Conservation (phyloP, 192 early-diverging fungal genomes). For the Spizellomyces punctatus region DNA sequence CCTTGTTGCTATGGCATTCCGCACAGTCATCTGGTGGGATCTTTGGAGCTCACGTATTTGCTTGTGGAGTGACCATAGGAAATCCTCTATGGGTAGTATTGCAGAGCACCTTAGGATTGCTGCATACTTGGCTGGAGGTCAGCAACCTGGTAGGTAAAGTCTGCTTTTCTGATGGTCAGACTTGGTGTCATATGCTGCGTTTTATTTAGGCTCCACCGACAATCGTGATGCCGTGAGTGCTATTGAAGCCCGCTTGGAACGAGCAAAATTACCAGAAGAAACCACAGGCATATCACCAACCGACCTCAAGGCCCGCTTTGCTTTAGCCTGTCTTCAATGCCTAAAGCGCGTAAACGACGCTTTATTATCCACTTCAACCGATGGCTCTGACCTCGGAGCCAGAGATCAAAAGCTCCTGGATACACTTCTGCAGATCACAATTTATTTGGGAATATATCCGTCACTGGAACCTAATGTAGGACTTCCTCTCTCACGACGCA, state of each 20-base stretch:
- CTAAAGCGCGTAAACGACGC: neutral
- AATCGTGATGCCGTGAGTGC: too few relatives aligned
- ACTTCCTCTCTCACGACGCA: slow-evolving; percentile 62
- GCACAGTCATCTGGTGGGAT: too few relatives aligned
- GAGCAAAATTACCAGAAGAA: too few relatives aligned
- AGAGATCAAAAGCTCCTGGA: slow-evolving; percentile 63
- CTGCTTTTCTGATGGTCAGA: neutral
- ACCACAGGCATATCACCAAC: too few relatives aligned
- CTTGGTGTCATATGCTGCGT: too few relatives aligned
- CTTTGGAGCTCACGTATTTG: too few relatives aligned
- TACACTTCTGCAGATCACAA: slow-evolving; percentile 66
- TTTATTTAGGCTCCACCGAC: too few relatives aligned
- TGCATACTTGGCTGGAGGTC: neutral
- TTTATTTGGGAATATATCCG: slow-evolving; percentile 72
- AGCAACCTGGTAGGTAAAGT: neutral
- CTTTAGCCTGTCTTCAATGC: neutral
- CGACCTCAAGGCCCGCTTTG: neutral
- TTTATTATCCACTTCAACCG: too few relatives aligned
- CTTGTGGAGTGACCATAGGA: too few relatives aligned
- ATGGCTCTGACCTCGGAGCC: slow-evolving; percentile 43
- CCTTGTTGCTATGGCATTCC: too few relatives aligned
- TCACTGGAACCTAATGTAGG: slow-evolving; percentile 69
- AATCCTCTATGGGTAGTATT: too few relatives aligned
- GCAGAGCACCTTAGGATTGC: neutral
- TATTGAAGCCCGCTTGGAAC: too few relatives aligned